Evolutionary conservation across 306 rosid species (phyloP).

Genomic region (Rosa persica): DNA sequence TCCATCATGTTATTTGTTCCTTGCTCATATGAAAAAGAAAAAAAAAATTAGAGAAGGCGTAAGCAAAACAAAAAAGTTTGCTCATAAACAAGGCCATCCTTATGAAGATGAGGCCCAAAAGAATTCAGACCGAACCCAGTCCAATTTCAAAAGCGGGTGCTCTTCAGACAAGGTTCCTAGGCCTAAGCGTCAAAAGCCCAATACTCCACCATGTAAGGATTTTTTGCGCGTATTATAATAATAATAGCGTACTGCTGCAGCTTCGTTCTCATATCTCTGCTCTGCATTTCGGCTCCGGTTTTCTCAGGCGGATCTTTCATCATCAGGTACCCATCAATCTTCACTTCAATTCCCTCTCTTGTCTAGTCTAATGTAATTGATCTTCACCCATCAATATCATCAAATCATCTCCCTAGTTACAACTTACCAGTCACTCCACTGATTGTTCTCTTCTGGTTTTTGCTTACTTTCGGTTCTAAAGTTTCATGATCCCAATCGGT

Average conservation of each 20-base stretch:
- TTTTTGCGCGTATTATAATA: neutral
- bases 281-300: conserved; percentile 6
- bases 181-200: neutral
- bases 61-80: too few species aligned
- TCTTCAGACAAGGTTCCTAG: neutral
- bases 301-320: neutral
- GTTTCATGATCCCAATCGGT: neutral
- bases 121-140: neutral
- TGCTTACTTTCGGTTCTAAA: neutral
- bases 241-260: conserved; percentile 19
- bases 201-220: neutral
- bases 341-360: neutral
- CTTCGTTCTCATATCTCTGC: conserved; percentile 1
- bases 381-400: neutral
- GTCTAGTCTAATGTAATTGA: neutral
- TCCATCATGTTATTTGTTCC: too few species aligned
- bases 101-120: neutral
- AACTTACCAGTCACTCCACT: neutral
- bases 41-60: too few species aligned
- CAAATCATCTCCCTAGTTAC: neutral
- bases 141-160: neutral
- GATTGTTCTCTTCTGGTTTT: neutral
- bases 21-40: too few species aligned
- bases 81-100: too few species aligned
- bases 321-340: neutral